Percentiles rank a stretch among this genome's conserved stretches.
These are phyloP conservation scores for Nymphaea thermarum DNA, from an alignment of 164 flowering plant species.

Conservation along the genomic window DNA sequence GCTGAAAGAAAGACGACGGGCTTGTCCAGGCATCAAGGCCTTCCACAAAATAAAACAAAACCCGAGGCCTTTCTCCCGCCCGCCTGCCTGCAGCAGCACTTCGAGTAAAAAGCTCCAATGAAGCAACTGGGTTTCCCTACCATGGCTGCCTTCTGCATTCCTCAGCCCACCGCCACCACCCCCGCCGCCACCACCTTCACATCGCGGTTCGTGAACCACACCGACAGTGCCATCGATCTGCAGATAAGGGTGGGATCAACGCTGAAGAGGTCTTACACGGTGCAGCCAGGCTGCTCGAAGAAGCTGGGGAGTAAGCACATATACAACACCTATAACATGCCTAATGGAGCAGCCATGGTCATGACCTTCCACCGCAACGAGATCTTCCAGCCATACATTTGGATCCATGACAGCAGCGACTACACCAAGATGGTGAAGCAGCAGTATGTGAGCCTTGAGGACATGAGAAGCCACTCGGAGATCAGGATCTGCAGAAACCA, in stretches of 20 bases:
- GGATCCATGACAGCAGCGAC: slow-evolving; percentile 64
- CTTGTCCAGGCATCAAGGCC: no score
- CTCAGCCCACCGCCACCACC: background rate
- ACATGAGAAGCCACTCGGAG: slow-evolving; percentile 64
- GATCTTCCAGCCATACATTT: slow-evolving; percentile 63
- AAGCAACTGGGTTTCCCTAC: background rate
- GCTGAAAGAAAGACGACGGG: no score
- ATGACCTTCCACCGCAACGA: slow-evolving; percentile 37
- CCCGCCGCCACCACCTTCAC: background rate
- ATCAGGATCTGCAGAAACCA: slow-evolving; percentile 62
- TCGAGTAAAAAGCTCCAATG: background rate
- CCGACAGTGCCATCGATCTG: slow-evolving; percentile 58
- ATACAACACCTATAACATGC: slow-evolving; percentile 37
- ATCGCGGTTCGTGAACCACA: slow-evolving; percentile 57
- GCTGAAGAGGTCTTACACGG: slow-evolving; percentile 51
- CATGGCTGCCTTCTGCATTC: background rate
- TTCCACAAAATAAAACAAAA: no score
- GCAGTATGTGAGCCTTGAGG: slow-evolving; percentile 73
- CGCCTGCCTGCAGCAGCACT: no score
- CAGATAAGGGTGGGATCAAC: slow-evolving; percentile 77
- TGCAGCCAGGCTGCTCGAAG: slow-evolving; percentile 72
- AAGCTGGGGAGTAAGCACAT: slow-evolving; percentile 55
- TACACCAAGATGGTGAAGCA: slow-evolving; percentile 62
- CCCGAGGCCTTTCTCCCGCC: no score
- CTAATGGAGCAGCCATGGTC: slow-evolving; percentile 6